These are phyloP conservation scores for Sapria himalayana DNA, from an alignment of 345 rosid genomes.

Conservation along the genomic window DNA sequence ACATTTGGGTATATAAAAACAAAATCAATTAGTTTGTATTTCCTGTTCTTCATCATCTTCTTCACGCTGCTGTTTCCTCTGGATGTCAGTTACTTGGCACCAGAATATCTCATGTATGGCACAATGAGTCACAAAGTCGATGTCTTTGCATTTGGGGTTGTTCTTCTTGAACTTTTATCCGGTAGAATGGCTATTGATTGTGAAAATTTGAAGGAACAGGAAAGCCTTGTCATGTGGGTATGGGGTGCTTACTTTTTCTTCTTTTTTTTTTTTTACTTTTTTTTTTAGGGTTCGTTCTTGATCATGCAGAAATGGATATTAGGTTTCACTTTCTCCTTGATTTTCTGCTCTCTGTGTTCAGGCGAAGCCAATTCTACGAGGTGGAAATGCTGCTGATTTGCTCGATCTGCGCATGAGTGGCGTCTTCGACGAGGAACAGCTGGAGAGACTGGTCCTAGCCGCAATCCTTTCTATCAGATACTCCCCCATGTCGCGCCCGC, in stretches of 20 bases:
- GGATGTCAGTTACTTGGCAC: conserved; percentile 76
- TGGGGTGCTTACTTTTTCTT: conserved; percentile 9
- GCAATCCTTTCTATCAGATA: conserved; percentile 65
- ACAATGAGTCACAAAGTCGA: conserved; percentile 81
- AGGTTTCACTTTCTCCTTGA: too few species aligned
- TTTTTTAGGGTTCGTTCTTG: too few species aligned
- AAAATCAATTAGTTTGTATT: too few species aligned
- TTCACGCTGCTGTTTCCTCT: not conserved
- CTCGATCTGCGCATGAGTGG: conserved; percentile 43
- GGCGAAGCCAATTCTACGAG: conserved; percentile 73
- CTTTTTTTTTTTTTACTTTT: not conserved
- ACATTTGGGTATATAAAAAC: conserved; percentile 85
- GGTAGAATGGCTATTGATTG: conserved; percentile 66
- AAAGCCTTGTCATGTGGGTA: conserved; percentile 96
- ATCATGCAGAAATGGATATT: too few species aligned
- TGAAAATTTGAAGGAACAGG: conserved; percentile 43
- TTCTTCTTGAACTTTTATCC: conserved; percentile 76
- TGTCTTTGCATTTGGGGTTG: conserved; percentile 90
- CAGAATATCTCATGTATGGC: conserved; percentile 89
- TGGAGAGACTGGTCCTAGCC: conserved; percentile 62
- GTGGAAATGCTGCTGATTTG: conserved; percentile 38
- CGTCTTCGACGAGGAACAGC: conserved; percentile 19
- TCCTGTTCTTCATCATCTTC: too few species aligned
- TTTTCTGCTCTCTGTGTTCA: too few species aligned
- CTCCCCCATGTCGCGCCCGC: conserved; percentile 40